phyloP scores from a whole-genome alignment of 768 basidiomycete genomes.

The Boletus reticulatus region DNA sequence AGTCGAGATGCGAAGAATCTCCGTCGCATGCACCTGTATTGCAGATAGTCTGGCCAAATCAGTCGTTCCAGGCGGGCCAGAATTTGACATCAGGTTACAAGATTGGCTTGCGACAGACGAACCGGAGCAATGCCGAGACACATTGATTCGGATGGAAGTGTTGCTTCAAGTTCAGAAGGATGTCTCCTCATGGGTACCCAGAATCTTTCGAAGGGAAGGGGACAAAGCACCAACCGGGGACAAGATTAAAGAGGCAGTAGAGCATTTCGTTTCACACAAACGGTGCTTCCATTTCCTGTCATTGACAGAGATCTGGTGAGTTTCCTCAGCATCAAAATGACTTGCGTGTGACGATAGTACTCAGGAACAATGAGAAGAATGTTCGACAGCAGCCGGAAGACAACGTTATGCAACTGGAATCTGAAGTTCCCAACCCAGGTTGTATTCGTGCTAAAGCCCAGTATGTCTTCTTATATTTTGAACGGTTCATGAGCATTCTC shows the following conservation, averaged over 20 bases:
- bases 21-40: neutral
- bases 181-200: neutral
- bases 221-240: neutral
- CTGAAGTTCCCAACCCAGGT: too few species aligned
- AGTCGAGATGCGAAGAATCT: neutral
- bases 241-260: neutral
- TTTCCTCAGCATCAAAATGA: neutral
- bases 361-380: constrained; percentile 2
- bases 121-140: neutral
- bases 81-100: neutral
- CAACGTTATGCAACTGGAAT: too few species aligned
- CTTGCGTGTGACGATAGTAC: neutral
- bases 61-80: neutral
- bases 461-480: neutral
- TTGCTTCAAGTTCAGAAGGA: neutral
- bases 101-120: constrained; percentile 1
- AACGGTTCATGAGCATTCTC: too few species aligned
- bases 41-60: neutral
- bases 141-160: neutral
- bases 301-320: constrained; percentile 2
- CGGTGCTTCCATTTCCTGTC: neutral
- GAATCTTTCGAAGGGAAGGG: neutral
- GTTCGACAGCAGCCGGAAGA: neutral
- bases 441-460: neutral
- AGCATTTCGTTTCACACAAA: neutral